A percentile compares a stretch with the other conserved stretches of the same genome.
These are phyloP conservation scores for Gastrodia elata DNA, from an alignment of 106 monocot genomes.

Conservation along the genomic window DNA sequence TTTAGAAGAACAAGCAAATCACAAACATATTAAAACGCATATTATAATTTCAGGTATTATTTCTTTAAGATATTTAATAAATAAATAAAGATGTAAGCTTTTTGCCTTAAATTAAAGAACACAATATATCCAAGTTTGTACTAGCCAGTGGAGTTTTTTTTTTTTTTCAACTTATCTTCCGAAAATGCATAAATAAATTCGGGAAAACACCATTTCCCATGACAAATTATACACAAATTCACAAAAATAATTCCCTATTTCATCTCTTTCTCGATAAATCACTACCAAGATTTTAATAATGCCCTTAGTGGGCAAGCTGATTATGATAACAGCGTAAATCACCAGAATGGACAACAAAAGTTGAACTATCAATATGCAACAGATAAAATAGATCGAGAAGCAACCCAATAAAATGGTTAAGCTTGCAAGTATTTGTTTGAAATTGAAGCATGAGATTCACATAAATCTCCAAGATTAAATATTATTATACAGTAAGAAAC, in stretches of 20 bases:
- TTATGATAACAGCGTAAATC: not conserved
- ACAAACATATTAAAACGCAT: not conserved
- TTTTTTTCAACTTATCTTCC: not conserved
- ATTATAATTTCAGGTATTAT: not conserved
- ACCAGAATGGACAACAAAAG: not conserved
- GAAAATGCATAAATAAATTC: not conserved
- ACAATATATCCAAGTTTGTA: not conserved
- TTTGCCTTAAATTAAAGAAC: not conserved
- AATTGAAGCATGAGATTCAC: not conserved
- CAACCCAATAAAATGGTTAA: not conserved
- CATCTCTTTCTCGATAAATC: not conserved
- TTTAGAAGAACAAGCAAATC: too few species aligned
- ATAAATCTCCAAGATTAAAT: not conserved
- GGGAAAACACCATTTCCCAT: not conserved
- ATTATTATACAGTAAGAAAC: not conserved
- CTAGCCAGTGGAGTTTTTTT: not conserved
- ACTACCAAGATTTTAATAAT: not conserved
- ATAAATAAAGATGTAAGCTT: not conserved
- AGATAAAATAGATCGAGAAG: not conserved
- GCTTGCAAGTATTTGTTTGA: not conserved
- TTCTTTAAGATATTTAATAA: not conserved
- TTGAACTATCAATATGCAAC: not conserved
- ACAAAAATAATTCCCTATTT: not conserved
- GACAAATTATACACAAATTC: not conserved
- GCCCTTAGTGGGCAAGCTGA: not conserved